Evolutionary conservation across 352 stramenopile species (phyloP).

Genomic region (Lagenidium giganteum): DNA sequence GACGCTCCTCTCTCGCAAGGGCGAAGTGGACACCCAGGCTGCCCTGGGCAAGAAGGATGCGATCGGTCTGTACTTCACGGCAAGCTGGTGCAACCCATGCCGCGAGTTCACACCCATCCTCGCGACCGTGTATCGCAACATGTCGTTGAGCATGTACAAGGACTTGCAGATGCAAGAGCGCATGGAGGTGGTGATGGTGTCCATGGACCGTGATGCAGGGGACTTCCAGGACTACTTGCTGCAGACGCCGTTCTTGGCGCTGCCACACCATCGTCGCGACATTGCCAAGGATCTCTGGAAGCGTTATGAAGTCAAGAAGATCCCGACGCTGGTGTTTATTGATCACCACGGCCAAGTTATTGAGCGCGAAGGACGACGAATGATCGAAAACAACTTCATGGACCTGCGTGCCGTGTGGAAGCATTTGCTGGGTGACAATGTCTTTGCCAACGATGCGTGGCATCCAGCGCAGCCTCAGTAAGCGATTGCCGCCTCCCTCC

Average conservation of each 20-base stretch:
- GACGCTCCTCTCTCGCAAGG: conserved; percentile 45
- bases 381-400: conserved; percentile 59
- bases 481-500: too few species aligned
- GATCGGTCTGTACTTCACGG: conserved; percentile 64
- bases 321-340: conserved; percentile 65
- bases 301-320: conserved; percentile 65
- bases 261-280: conserved; percentile 47
- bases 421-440: too few species aligned
- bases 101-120: conserved; percentile 60
- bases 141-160: conserved; percentile 54
- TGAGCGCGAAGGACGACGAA: conserved; percentile 52
- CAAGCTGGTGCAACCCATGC: conserved; percentile 49
- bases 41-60: conserved; percentile 48
- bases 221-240: conserved; percentile 53
- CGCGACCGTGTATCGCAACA: conserved; percentile 56
- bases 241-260: conserved; percentile 51
- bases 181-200: conserved; percentile 60
- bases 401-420: conserved; percentile 62
- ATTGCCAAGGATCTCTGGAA: conserved; percentile 54
- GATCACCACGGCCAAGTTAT: conserved; percentile 53
- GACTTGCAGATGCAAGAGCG: conserved; percentile 46
- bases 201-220: conserved; percentile 43
- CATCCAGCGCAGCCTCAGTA: too few species aligned
- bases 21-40: conserved; percentile 38
- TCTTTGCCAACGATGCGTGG: too few species aligned